A percentile compares a stretch with the other conserved stretches of the same genome.
These are phyloP conservation scores for Stemphylium beticola DNA, from an alignment of 2,329 filamentous ascomycete genomes.

Conservation along the genomic window DNA sequence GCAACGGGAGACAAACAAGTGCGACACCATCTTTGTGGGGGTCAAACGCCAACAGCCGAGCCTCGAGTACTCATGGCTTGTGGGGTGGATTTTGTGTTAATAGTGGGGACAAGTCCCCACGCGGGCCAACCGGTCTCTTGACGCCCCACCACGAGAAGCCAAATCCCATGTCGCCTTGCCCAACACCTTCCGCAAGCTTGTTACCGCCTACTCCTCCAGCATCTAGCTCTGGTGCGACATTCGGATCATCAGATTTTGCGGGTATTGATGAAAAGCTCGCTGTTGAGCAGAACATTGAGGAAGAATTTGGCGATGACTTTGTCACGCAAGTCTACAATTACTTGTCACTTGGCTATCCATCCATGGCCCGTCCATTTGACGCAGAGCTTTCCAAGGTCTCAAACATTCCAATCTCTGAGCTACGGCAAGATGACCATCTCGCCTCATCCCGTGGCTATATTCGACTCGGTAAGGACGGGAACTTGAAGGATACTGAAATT, in stretches of 20 bases:
- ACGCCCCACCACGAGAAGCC: constrained; percentile 52
- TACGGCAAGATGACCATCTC: constrained; percentile 73
- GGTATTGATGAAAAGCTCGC: constrained; percentile 51
- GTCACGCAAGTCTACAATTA: constrained; percentile 98
- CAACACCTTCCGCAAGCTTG: constrained; percentile 42
- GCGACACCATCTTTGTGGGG: constrained; percentile 42
- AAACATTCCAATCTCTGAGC: constrained; percentile 69
- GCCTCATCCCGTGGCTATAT: constrained; percentile 76
- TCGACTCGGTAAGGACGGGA: constrained; percentile 56
- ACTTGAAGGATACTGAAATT: constrained; percentile 58
- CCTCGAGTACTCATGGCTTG: constrained; percentile 66
- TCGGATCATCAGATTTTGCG: constrained; percentile 44
- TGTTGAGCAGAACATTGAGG: constrained; percentile 56
- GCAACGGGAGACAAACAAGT: constrained; percentile 38
- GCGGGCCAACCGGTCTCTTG: constrained; percentile 57
- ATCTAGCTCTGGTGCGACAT: constrained; percentile 29
- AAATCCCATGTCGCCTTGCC: constrained; percentile 52
- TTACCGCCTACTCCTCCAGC: constrained; percentile 48
- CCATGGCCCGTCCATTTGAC: constrained; percentile 82
- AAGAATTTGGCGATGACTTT: constrained; percentile 82
- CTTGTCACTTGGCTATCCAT: constrained; percentile 88
- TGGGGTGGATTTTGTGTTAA: constrained; percentile 76
- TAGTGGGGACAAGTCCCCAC: constrained; percentile 47
- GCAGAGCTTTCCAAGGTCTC: constrained; percentile 84
- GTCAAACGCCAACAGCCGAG: constrained; percentile 50